phyloP scores from a whole-genome alignment of 2,329 filamentous ascomycete species.

The Ophiocordyceps robertsii region DNA sequence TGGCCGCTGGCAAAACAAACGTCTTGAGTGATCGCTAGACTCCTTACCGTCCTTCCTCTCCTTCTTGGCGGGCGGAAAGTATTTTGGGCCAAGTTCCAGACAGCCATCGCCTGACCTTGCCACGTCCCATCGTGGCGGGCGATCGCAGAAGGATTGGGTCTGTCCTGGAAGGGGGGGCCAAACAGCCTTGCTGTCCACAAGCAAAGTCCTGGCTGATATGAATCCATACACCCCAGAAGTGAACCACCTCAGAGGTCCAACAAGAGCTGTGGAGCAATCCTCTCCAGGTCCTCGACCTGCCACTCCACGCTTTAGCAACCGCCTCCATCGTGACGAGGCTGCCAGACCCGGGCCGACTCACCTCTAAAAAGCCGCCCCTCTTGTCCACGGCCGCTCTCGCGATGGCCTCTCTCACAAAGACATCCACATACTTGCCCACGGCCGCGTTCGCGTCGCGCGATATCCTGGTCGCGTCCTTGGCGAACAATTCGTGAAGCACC shows the following conservation, averaged over 20 bases:
- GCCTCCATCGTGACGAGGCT: not conserved
- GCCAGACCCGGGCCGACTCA: conserved; percentile 22
- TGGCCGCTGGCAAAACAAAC: too few species aligned
- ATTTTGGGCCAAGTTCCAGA: not conserved
- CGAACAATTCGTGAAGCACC: conserved; percentile 69
- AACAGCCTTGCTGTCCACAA: not conserved
- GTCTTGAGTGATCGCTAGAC: not conserved
- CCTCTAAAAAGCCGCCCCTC: conserved; percentile 59
- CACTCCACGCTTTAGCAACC: conserved; percentile 4
- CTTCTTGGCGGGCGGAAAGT: not conserved
- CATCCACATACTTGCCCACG: conserved; percentile 75
- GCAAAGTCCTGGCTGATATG: not conserved
- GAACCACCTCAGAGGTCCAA: conserved; percentile 57
- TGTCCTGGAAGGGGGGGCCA: not conserved
- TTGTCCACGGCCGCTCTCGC: conserved; percentile 64
- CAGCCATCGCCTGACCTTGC: not conserved
- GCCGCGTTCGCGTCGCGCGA: conserved; percentile 64
- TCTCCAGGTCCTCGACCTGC: conserved; percentile 80
- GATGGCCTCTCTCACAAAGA: conserved; percentile 82
- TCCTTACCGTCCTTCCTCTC: not conserved
- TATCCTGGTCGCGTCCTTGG: conserved; percentile 56
- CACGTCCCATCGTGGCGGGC: not conserved
- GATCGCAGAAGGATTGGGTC: not conserved
- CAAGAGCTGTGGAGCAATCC: conserved; percentile 69
- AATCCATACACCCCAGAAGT: not conserved